phyloP scores from a whole-genome alignment of 2,329 filamentous ascomycete genomes.

The Exophiala calicioides region DNA sequence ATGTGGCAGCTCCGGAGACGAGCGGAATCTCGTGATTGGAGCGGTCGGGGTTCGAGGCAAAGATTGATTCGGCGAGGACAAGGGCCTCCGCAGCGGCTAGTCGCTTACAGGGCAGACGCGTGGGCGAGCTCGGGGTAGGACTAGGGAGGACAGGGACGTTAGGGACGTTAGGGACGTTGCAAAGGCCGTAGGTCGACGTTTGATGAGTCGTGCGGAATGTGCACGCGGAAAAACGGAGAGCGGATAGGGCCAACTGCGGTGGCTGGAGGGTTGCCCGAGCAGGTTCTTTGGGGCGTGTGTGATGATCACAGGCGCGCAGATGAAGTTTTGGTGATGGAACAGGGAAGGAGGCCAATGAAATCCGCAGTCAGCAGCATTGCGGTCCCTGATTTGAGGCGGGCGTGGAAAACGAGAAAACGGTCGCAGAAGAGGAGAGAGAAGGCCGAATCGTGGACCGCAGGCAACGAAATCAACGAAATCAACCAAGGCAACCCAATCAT shows the following conservation, averaged over 20 bases:
- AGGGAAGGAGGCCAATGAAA: conserved; percentile 16
- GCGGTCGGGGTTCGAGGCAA: no score
- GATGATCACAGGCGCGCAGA: conserved; percentile 24
- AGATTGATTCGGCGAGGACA: no score
- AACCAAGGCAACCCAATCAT: no score
- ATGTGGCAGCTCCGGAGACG: no score
- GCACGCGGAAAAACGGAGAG: no score
- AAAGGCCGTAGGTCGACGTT: no score
- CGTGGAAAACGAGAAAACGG: conserved; percentile 21
- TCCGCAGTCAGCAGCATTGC: neutral
- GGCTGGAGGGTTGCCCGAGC: neutral
- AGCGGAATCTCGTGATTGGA: no score
- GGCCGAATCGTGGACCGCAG: neutral
- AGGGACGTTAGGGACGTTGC: no score
- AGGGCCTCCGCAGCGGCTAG: conserved; percentile 10
- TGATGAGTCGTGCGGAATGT: no score
- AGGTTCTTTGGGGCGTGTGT: conserved; percentile 16
- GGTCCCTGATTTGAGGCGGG: conserved; percentile 2
- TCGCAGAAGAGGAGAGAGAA: conserved; percentile 9
- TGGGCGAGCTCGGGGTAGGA: conserved; percentile 3
- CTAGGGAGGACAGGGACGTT: no score
- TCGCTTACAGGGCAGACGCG: conserved; percentile 9
- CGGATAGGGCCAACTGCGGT: no score
- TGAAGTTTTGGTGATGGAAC: conserved; percentile 22
- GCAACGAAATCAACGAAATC: neutral